Conservation (phyloP, 805 yeast species). For the Candida taoyuanica region DNA sequence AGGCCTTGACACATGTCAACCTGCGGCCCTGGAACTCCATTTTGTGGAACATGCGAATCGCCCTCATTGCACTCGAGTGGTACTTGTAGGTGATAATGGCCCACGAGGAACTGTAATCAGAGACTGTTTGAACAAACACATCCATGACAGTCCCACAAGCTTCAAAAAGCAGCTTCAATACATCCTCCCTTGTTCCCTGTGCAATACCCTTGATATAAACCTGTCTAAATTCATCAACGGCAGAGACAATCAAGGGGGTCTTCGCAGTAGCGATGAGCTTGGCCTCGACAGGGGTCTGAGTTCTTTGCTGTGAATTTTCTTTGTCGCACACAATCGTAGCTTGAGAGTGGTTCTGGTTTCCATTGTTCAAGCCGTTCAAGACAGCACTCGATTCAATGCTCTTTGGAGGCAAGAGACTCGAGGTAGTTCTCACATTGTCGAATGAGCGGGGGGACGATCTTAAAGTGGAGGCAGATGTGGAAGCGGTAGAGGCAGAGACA, state of each 20-base stretch:
- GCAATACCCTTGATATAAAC: slow-evolving; percentile 50
- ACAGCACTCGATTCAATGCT: too few relatives aligned
- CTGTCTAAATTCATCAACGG: slow-evolving; percentile 12
- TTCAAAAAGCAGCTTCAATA: slow-evolving; percentile 39
- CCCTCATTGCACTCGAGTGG: slow-evolving; percentile 42
- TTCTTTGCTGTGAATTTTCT: too few relatives aligned
- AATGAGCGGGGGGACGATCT: too few relatives aligned
- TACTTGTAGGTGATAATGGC: slow-evolving; percentile 46
- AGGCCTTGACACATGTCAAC: slow-evolving; percentile 29
- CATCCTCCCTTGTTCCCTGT: slow-evolving; percentile 32
- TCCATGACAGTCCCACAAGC: slow-evolving; percentile 47
- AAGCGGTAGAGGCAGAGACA: neutral
- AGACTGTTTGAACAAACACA: slow-evolving; percentile 45
- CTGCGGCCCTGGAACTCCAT: slow-evolving; percentile 26
- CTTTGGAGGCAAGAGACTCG: too few relatives aligned
- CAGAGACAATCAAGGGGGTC: too few relatives aligned
- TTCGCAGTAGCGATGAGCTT: too few relatives aligned
- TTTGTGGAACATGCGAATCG: slow-evolving; percentile 33
- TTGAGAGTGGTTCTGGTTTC: too few relatives aligned
- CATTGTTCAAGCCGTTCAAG: too few relatives aligned
- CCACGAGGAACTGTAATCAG: slow-evolving; percentile 31
- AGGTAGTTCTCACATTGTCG: too few relatives aligned
- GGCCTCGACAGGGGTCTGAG: too few relatives aligned
- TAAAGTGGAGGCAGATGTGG: too few relatives aligned
- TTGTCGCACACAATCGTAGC: too few relatives aligned